Evolutionary conservation across 805 yeast species (phyloP).

Genomic region (Ogataea pilisensis): DNA sequence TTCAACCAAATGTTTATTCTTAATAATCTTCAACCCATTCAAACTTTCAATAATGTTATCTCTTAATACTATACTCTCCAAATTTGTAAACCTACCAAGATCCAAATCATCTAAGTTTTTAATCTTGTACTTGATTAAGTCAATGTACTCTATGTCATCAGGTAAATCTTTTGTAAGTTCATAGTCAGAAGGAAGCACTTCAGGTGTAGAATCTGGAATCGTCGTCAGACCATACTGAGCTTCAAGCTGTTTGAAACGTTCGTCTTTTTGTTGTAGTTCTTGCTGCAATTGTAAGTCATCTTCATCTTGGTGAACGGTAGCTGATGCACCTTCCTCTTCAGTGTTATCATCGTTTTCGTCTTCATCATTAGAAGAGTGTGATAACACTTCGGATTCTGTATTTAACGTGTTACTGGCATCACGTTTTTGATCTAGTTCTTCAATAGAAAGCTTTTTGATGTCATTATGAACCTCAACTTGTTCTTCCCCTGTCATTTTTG

Average conservation of each 20-base stretch:
- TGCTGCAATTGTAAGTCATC: conserved; percentile 8
- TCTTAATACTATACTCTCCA: conserved; percentile 67
- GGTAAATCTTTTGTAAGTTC: conserved; percentile 57
- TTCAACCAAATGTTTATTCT: conserved; percentile 50
- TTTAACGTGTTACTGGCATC: background rate
- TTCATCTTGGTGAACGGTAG: conserved; percentile 8
- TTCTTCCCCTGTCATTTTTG: background rate
- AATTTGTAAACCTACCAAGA: conserved; percentile 49
- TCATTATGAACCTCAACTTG: background rate
- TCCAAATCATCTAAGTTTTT: conserved; percentile 57
- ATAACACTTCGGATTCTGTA: background rate
- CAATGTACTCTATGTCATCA: conserved; percentile 56
- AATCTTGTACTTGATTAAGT: conserved; percentile 68
- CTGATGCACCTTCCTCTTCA: too few relatives aligned
- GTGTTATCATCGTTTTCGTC: conserved; percentile 8
- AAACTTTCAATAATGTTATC: conserved; percentile 80
- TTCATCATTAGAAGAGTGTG: conserved; percentile 8
- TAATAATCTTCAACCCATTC: conserved; percentile 57
- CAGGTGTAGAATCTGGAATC: conserved; percentile 41
- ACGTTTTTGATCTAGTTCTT: background rate
- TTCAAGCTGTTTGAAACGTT: conserved; percentile 17
- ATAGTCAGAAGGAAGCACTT: conserved; percentile 61
- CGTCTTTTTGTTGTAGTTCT: conserved; percentile 5
- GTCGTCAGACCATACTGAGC: conserved; percentile 27
- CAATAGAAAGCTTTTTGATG: background rate